Percentiles rank a stretch among this genome's conserved stretches.
These are phyloP conservation scores for Taphrina pruni DNA, from an alignment of 1,139 yeast species.

Conservation along the genomic window DNA sequence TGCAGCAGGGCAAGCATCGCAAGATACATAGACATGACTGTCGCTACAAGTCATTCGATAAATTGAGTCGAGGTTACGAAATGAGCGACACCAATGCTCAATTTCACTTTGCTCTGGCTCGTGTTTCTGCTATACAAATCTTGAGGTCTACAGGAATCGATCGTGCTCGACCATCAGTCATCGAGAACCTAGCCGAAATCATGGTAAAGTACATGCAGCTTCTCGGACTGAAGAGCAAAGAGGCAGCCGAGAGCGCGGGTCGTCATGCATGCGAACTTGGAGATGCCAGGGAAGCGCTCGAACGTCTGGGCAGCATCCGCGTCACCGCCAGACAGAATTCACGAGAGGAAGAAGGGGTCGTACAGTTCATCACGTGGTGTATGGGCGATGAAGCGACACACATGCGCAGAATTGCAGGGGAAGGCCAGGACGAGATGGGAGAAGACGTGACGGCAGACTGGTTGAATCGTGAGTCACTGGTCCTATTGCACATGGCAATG, in stretches of 20 bases:
- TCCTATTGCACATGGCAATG: background rate
- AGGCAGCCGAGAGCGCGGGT: slow-evolving; percentile 56
- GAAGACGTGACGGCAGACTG: slow-evolving; percentile 39
- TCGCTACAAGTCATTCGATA: no score
- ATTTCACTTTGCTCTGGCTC: slow-evolving; percentile 42
- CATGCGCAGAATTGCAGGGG: slow-evolving; percentile 42
- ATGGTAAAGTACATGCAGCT: slow-evolving; percentile 62
- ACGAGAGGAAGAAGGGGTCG: slow-evolving; percentile 50
- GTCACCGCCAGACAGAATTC: slow-evolving; percentile 56
- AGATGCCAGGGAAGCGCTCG: slow-evolving; percentile 64
- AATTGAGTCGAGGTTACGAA: no score
- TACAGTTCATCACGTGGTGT: slow-evolving; percentile 62
- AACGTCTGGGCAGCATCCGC: slow-evolving; percentile 58
- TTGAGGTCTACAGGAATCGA: slow-evolving; percentile 76
- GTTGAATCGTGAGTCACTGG: slow-evolving; percentile 33
- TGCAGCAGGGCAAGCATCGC: no score
- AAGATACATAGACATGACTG: no score
- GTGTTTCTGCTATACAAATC: slow-evolving; percentile 54
- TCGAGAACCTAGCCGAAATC: slow-evolving; percentile 69
- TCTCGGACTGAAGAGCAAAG: slow-evolving; percentile 52
- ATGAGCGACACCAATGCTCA: slow-evolving; percentile 35
- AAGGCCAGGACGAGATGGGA: slow-evolving; percentile 32
- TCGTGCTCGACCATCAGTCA: slow-evolving; percentile 65
- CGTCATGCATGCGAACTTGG: slow-evolving; percentile 55
- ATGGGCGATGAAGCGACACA: slow-evolving; percentile 45